phyloP scores from a whole-genome alignment of 192 early-diverging fungal species.

The Entomortierella parvispora region DNA sequence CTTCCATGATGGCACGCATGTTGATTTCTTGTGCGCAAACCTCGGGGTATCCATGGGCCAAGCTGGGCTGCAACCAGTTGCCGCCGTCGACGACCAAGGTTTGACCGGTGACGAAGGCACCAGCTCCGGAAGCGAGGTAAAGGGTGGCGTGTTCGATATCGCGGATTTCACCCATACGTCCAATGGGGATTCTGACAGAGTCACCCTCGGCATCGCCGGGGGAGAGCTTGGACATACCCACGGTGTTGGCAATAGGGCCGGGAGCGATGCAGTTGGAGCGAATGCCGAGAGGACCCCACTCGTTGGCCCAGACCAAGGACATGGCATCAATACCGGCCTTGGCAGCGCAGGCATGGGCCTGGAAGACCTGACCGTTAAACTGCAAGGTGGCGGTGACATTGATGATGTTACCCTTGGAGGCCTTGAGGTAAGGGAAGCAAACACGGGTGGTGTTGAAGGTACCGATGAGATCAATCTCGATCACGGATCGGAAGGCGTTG shows the following conservation, averaged over 20 bases:
- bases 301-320: conserved; percentile 70
- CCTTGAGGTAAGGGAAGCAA: conserved; percentile 73
- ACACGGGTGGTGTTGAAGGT: conserved; percentile 84
- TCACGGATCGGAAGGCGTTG: conserved; percentile 77
- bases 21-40: conserved; percentile 43
- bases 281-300: conserved; percentile 78
- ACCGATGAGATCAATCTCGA: conserved; percentile 74
- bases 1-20: conserved; percentile 52
- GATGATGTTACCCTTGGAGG: conserved; percentile 69
- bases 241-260: conserved; percentile 63
- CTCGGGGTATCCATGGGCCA: conserved; percentile 39
- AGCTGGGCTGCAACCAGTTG: conserved; percentile 57
- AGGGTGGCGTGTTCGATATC: conserved; percentile 80
- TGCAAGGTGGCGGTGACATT: conserved; percentile 78
- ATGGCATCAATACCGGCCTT: conserved; percentile 74
- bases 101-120: conserved; percentile 64
- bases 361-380: conserved; percentile 58
- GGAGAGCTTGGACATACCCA: conserved; percentile 50
- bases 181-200: conserved; percentile 28
- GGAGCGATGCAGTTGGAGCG: conserved; percentile 77
- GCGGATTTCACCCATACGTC: conserved; percentile 56
- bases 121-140: conserved; percentile 73
- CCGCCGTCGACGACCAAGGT: conserved; percentile 71
- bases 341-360: conserved; percentile 65
- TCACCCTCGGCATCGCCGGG: conserved; percentile 21